Evolutionary conservation across 2,329 filamentous ascomycete species (phyloP).

Genomic region (Clarireedia sp.): DNA sequence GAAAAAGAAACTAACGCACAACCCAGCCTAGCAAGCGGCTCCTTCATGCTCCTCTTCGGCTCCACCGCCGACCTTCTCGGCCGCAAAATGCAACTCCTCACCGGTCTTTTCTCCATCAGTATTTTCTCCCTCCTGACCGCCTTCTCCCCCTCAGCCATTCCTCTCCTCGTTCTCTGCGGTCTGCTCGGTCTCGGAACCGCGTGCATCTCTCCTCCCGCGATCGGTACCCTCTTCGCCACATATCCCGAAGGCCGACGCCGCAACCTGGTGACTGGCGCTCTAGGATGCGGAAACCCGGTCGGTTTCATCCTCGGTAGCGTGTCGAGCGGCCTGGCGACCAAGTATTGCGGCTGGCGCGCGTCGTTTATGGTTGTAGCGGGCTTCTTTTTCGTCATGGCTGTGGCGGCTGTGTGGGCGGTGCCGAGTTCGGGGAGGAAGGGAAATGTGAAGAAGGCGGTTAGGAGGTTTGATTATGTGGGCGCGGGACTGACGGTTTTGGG

Average conservation of each 20-base stretch:
- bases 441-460: conserved; percentile 5
- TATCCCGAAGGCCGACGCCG: conserved; percentile 53
- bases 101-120: conserved; percentile 51
- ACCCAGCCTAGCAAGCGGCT: conserved; percentile 50
- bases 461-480: conserved; percentile 23
- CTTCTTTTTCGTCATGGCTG: conserved; percentile 52
- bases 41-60: conserved; percentile 59
- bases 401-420: conserved; percentile 52
- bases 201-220: conserved; percentile 54
- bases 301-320: conserved; percentile 42
- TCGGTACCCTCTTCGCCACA: conserved; percentile 54
- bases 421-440: conserved; percentile 43
- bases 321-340: conserved; percentile 52
- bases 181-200: conserved; percentile 58
- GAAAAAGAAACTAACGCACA: conserved; percentile 1
- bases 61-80: conserved; percentile 59
- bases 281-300: conserved; percentile 37
- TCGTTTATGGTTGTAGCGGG: conserved; percentile 55
- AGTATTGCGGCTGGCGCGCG: conserved; percentile 55
- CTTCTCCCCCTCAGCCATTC: conserved; percentile 50
- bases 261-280: conserved; percentile 58
- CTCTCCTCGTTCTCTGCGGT: conserved; percentile 55
- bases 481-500: conserved; percentile 18
- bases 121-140: conserved; percentile 49
- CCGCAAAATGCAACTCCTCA: conserved; percentile 52